phyloP scores from a whole-genome alignment of 768 basidiomycete species.

The Antrodiella citrinella region DNA sequence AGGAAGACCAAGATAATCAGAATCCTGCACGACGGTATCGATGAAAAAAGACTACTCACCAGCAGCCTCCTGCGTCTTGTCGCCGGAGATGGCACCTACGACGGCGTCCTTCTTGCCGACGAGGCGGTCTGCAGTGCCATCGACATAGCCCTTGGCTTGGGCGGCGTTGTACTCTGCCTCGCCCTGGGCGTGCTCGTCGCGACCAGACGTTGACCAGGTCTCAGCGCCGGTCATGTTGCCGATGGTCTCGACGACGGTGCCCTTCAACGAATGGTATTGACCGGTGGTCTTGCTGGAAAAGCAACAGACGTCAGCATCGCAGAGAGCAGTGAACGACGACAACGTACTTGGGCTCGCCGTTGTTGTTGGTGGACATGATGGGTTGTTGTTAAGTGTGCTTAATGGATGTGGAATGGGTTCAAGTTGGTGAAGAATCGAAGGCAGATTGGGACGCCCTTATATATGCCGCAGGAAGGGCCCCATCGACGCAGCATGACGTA shows the following conservation, averaged over 20 bases:
- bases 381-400: constrained; percentile 1
- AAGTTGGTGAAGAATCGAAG: no score
- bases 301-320: background rate
- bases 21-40: background rate
- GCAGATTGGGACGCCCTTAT: no score
- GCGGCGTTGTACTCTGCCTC: constrained; percentile 40
- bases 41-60: constrained; percentile 26
- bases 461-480: no score
- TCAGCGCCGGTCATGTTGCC: constrained; percentile 37
- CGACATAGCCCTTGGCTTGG: constrained; percentile 40
- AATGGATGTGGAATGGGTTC: no score
- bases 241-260: constrained; percentile 29
- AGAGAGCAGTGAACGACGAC: background rate
- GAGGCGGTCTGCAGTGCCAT: constrained; percentile 38
- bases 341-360: constrained; percentile 19
- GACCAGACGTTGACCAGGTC: constrained; percentile 37
- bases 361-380: constrained; percentile 18
- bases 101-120: constrained; percentile 46
- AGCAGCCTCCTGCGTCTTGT: constrained; percentile 39
- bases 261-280: constrained; percentile 32
- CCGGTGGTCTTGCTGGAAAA: constrained; percentile 27
- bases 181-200: constrained; percentile 42
- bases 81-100: constrained; percentile 48
- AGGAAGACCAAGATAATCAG: background rate
- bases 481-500: no score